A percentile compares a stretch with the other conserved stretches of the same genome.
phyloP scores from a whole-genome alignment of 805 yeast genomes.

The Osmozyma mogii region DNA sequence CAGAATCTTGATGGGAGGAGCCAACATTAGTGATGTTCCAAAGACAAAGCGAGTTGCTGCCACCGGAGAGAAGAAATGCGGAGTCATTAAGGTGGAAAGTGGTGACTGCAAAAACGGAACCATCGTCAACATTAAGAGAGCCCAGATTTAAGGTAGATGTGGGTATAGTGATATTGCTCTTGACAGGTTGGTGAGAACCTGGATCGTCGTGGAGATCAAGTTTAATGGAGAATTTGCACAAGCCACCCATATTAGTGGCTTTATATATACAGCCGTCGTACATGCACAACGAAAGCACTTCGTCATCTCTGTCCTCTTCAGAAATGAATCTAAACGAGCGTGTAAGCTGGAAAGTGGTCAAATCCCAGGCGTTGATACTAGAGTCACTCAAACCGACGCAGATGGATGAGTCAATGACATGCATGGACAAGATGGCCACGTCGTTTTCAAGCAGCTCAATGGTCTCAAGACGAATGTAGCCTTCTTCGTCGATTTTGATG shows the following conservation, averaged over 20 bases:
- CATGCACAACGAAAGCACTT: slow-evolving; percentile 52
- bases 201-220: slow-evolving; percentile 6
- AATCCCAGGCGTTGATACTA: slow-evolving; percentile 75
- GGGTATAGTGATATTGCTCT: slow-evolving; percentile 3
- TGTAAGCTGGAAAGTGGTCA: slow-evolving; percentile 68
- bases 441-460: slow-evolving; percentile 43
- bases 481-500: slow-evolving; percentile 5
- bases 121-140: slow-evolving; percentile 6
- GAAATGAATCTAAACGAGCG: slow-evolving; percentile 30
- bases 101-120: slow-evolving; percentile 48
- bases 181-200: slow-evolving; percentile 1
- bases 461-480: slow-evolving; percentile 2
- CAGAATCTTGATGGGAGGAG: too few species aligned
- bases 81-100: slow-evolving; percentile 32
- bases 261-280: slow-evolving; percentile 53
- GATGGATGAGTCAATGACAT: slow-evolving; percentile 55
- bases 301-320: slow-evolving; percentile 13
- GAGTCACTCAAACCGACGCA: slow-evolving; percentile 81
- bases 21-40: slow-evolving; percentile 50
- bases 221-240: slow-evolving; percentile 21
- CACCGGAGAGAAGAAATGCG: slow-evolving; percentile 57
- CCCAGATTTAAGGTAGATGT: slow-evolving; percentile 5
- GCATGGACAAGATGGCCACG: slow-evolving; percentile 65
- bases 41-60: slow-evolving; percentile 60
- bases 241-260: slow-evolving; percentile 44